Base-by-base conservation (phyloP, 441 rosid species). In the Erysimum pusillum region DNA sequence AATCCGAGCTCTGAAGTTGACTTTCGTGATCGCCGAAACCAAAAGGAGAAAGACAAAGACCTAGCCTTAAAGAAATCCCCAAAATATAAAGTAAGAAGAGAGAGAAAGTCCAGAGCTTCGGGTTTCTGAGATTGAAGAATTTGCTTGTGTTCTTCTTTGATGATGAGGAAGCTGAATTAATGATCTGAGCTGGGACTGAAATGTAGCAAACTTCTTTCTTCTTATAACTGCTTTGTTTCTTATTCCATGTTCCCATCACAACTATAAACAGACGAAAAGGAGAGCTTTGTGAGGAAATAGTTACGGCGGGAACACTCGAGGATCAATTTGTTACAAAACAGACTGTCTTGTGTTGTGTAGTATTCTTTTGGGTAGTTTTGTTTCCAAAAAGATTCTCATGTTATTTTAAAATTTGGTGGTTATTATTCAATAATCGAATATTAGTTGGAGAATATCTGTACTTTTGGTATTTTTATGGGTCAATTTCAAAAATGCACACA, bases 141-240 rank as follows among this genome's bases (percentile, higher is more conserved):
- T 49, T 80, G 54, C 13, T 65, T 11, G 62, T 71, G 67, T 36
- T 80, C 76, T 82, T 82, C 48, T 87, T 74, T 31, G 85, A 86
- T 57, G 89, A 85, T 51, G 93, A 91, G 17, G 96, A 84, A 32
- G 85, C 68, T 22, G 89, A 81, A 46, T 79, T 90, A 57, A 89
- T 91, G 62, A 90, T 86, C 77, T 85, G 92, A 41, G 96, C 84
- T 32, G 93, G 91, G 48, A 94, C 93, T 13, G 89, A 84, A 54
- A 91, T 89, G 84, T 87, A 91, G n/a, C 86, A 81, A 46, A 60
- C 14, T 39, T 39, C 86, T 83, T 69, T 79, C 85, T 67, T 78
- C 74, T 79, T 88, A 61, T 76, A 71, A 12, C 75, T 66, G 73
- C 52, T 81, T 7, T 28, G 31, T 28, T 67, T 65, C 73, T 67